Percentiles rank a stretch among this genome's conserved stretches.
These are phyloP conservation scores for Barnettozyma californica DNA, from an alignment of 805 yeast genomes.

Conservation along the genomic window DNA sequence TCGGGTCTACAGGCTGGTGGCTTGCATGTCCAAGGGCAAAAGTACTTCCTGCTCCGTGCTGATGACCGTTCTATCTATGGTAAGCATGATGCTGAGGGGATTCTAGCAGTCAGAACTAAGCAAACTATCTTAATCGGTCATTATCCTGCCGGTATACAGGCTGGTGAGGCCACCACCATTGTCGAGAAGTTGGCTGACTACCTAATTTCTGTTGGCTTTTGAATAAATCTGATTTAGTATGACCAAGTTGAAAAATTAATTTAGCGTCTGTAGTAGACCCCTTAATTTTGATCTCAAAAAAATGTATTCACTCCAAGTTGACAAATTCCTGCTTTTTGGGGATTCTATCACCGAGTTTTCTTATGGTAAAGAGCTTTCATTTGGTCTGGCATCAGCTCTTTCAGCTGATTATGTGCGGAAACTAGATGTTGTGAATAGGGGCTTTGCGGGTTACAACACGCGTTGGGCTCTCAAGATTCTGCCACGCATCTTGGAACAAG, in stretches of 20 bases:
- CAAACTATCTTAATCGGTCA: constrained; percentile 94
- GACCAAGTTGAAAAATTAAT: not conserved
- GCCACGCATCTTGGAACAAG: constrained; percentile 46
- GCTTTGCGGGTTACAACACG: constrained; percentile 72
- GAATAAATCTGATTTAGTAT: constrained; percentile 13
- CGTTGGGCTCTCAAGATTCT: constrained; percentile 49
- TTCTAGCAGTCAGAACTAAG: constrained; percentile 85
- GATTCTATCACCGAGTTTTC: constrained; percentile 65
- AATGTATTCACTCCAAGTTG: constrained; percentile 6
- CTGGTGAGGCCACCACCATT: constrained; percentile 92
- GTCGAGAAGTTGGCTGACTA: constrained; percentile 96
- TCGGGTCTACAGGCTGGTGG: constrained; percentile 78
- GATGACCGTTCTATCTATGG: constrained; percentile 94
- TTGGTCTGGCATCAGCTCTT: constrained; percentile 47
- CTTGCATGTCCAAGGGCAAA: constrained; percentile 75
- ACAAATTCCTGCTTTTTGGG: constrained; percentile 58
- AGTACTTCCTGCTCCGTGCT: constrained; percentile 83
- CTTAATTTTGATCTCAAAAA: not conserved
- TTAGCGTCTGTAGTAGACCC: too few relatives aligned
- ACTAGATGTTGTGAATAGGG: constrained; percentile 67
- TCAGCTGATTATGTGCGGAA: constrained; percentile 49
- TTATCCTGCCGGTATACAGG: constrained; percentile 83
- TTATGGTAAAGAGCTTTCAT: constrained; percentile 33
- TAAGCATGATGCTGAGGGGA: constrained; percentile 83
- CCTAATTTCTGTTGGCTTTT: constrained; percentile 82